Percentiles rank a stretch among this genome's conserved stretches.
phyloP scores from a whole-genome alignment of 2,329 filamentous ascomycete genomes.

The Acrocalymma vagum region DNA sequence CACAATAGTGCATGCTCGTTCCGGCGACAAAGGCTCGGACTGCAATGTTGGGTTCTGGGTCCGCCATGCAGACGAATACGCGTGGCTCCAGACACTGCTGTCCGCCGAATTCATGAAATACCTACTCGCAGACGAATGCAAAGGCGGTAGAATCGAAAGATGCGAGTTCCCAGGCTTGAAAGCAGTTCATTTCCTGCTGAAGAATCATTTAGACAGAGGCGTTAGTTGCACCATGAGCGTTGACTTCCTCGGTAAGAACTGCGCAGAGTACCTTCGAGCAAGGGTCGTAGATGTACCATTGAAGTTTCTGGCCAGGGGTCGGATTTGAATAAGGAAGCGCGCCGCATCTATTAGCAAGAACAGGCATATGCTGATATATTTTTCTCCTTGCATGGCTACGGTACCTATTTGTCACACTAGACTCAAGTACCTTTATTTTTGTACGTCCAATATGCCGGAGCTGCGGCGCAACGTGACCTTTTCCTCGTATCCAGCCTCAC shows the following conservation, averaged over 20 bases:
- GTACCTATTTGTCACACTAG: too few species aligned
- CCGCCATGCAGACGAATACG: conserved; percentile 39
- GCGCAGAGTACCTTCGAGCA: conserved; percentile 33
- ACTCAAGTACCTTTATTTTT: too few species aligned
- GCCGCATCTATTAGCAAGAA: too few species aligned
- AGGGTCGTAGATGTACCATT: conserved; percentile 29
- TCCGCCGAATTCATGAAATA: conserved; percentile 33
- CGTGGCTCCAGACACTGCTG: conserved; percentile 40
- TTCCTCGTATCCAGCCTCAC: too few species aligned
- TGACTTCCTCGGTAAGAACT: conserved; percentile 39
- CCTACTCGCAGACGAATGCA: conserved; percentile 39
- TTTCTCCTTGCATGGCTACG: too few species aligned
- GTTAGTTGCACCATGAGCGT: conserved; percentile 34
- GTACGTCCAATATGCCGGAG: too few species aligned
- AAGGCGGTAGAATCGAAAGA: conserved; percentile 28
- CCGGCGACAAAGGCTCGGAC: conserved; percentile 48
- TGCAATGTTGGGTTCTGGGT: conserved; percentile 49
- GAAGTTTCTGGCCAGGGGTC: conserved; percentile 30
- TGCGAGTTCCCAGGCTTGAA: conserved; percentile 31
- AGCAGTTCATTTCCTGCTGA: conserved; percentile 35
- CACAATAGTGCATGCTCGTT: conserved; percentile 55
- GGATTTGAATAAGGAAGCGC: conserved; percentile 16
- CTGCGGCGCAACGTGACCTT: too few species aligned
- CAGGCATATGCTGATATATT: too few species aligned
- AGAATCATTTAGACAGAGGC: conserved; percentile 34